These are phyloP conservation scores for Agaricus bisporus DNA, from an alignment of 768 basidiomycete species.

Conservation along the genomic window DNA sequence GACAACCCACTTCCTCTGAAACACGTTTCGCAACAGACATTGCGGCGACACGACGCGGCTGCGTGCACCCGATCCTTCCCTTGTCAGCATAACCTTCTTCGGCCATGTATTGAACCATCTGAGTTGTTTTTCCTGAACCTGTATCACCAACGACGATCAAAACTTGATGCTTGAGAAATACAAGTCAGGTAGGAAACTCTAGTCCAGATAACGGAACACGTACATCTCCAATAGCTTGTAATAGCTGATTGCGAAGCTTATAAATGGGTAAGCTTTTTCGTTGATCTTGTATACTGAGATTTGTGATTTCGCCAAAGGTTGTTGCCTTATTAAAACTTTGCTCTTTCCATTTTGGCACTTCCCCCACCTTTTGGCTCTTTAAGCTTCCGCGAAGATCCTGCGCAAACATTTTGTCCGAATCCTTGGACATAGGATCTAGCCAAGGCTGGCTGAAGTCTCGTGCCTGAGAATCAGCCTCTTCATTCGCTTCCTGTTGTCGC, in stretches of 20 bases:
- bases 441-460: conserved; percentile 95
- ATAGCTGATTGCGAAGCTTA: conserved; percentile 85
- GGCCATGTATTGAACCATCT: conserved; percentile 98
- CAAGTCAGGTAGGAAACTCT: conserved; percentile 9
- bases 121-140: conserved; percentile 97
- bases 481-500: conserved; percentile 90
- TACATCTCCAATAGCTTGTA: conserved; percentile 89
- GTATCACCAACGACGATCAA: conserved; percentile 98
- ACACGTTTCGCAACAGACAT: conserved; percentile 99
- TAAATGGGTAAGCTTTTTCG: conserved; percentile 88
- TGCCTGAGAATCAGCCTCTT: conserved; percentile 89
- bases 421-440: conserved; percentile 96
- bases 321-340: conserved; percentile 92
- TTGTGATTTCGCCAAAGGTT: conserved; percentile 91
- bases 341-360: conserved; percentile 88
- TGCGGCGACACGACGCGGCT: conserved; percentile 98
- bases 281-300: conserved; percentile 89
- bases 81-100: conserved; percentile 90
- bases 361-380: conserved; percentile 76
- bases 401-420: conserved; percentile 82
- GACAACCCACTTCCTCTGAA: conserved; percentile 95
- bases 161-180: conserved; percentile 72
- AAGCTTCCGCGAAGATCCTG: conserved; percentile 83
- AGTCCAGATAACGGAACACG: conserved; percentile 20
- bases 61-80: conserved; percentile 93